Base-by-base conservation (phyloP, 2,329 filamentous ascomycete genomes). In the Macrophomina pseudophaseolina region DNA sequence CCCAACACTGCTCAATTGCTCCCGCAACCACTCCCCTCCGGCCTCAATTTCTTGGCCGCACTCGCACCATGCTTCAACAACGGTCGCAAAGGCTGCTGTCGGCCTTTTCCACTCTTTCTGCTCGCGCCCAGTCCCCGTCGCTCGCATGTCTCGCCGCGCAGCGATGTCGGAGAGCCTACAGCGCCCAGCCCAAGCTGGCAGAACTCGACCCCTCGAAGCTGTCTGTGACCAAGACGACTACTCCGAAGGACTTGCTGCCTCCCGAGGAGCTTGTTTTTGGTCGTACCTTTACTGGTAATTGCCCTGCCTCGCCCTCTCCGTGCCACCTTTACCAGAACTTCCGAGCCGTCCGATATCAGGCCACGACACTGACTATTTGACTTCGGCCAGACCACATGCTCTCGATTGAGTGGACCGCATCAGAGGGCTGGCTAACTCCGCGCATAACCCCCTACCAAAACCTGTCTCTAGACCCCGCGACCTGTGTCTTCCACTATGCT, bases 401-500 rank as follows among this genome's bases (percentile, higher is more conserved):
- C 75, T 90, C 91, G 68, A 86, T 97, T 72, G 93, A 97, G 84
- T 99, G 95, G 95, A 94, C 91, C 65, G 88, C 93, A 68, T 83
- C 87, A 58, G 84, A 91, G 71, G 95, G 94, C 78, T 97, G 95
- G 95, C 82, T 90, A 49, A 81, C 89, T 14, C 92, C 94, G 67
- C 86, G 88, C 71, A 98, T 99, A 77, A 89, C 87, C 18, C 95
- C 95, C 23, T 98, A 98, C 85, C 93, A 97, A 81, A 97, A 97
- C 82, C 91, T 99, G 73, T 94, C 92, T 53, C 90, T 99, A 74
- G 95, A 98, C 80, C 95, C 95, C 32, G 93, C 95, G 51, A 95
- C 93, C 40, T 98, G 94, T 82, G 95, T 98, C 69, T 94, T 99
- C 82, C 95, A 99, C 86, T 99, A 99, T 81, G 95, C 93, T 58